Percentiles rank a stretch among this genome's conserved stretches.
phyloP scores from a whole-genome alignment of 2,329 filamentous ascomycete genomes.

The Beauveria sp. region DNA sequence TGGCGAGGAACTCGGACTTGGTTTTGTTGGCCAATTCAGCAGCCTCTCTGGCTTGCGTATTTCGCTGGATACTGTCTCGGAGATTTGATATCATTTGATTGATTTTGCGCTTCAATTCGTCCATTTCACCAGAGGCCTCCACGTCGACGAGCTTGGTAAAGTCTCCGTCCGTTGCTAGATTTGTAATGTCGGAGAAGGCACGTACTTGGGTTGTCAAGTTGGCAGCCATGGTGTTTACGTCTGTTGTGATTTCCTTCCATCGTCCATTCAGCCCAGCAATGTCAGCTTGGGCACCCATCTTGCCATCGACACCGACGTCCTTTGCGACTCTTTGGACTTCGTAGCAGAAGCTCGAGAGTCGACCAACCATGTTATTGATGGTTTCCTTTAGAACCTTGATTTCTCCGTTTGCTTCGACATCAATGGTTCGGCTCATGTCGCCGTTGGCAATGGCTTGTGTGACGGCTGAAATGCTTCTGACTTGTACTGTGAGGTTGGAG shows the following conservation, averaged over 20 bases:
- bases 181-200: slow-evolving; percentile 97
- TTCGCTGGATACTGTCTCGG: slow-evolving; percentile 91
- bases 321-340: slow-evolving; percentile 93
- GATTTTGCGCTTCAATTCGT: slow-evolving; percentile 97
- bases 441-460: slow-evolving; percentile 93
- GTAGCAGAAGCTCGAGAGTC: slow-evolving; percentile 90
- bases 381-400: slow-evolving; percentile 91
- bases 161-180: slow-evolving; percentile 91
- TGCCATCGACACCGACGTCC: slow-evolving; percentile 94
- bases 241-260: slow-evolving; percentile 97
- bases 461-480: slow-evolving; percentile 80
- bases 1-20: slow-evolving; percentile 96
- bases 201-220: slow-evolving; percentile 86
- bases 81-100: slow-evolving; percentile 98
- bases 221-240: slow-evolving; percentile 87
- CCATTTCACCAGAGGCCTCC: slow-evolving; percentile 97
- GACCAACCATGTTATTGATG: slow-evolving; percentile 98
- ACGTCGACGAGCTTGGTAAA: slow-evolving; percentile 96
- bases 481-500: slow-evolving; percentile 59
- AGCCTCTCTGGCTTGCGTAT: slow-evolving; percentile 89
- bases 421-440: slow-evolving; percentile 92
- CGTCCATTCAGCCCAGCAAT: slow-evolving; percentile 86
- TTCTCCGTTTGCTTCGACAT: slow-evolving; percentile 90
- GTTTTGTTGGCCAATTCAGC: slow-evolving; percentile 96
- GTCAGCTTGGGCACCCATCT: slow-evolving; percentile 96